A percentile compares a stretch with the other conserved stretches of the same genome.
Conservation (phyloP, 2,329 filamentous ascomycete genomes). For the Macroventuria anomochaeta region DNA sequence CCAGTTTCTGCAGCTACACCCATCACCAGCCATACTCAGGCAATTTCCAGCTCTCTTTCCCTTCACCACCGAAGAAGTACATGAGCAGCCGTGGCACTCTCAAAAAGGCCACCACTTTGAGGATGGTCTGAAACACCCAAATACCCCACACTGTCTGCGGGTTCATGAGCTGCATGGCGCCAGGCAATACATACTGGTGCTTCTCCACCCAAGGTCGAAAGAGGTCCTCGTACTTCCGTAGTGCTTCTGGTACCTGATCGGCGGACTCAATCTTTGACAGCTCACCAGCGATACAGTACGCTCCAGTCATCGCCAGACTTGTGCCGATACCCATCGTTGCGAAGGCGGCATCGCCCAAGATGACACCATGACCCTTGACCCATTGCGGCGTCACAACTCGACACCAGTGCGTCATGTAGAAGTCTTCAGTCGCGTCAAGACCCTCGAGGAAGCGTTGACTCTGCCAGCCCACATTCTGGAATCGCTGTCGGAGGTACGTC, state of each 20-base stretch:
- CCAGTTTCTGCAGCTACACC: no score
- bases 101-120: conserved; percentile 17
- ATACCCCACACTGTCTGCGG: conserved; percentile 43
- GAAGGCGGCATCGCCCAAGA: conserved; percentile 62
- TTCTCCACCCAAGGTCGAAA: conserved; percentile 28
- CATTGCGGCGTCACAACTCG: conserved; percentile 56
- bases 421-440: conserved; percentile 44
- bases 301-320: conserved; percentile 47
- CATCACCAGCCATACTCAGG: conserved; percentile 24
- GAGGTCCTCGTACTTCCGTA: conserved; percentile 30
- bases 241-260: conserved; percentile 26
- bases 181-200: conserved; percentile 13
- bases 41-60: conserved; percentile 18
- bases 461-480: conserved; percentile 56
- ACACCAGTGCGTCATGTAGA: conserved; percentile 36
- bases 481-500: conserved; percentile 41
- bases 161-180: conserved; percentile 34
- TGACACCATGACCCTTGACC: conserved; percentile 56
- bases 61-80: conserved; percentile 4
- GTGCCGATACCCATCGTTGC: conserved; percentile 41
- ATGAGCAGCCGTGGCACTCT: conserved; percentile 5
- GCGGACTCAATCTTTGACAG: conserved; percentile 31
- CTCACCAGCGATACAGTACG: conserved; percentile 50
- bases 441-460: conserved; percentile 52
- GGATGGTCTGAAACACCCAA: conserved; percentile 23